Evolutionary conservation across 768 basidiomycete genomes (phyloP).

Genomic region (Tylopilus cervinicoccineus): DNA sequence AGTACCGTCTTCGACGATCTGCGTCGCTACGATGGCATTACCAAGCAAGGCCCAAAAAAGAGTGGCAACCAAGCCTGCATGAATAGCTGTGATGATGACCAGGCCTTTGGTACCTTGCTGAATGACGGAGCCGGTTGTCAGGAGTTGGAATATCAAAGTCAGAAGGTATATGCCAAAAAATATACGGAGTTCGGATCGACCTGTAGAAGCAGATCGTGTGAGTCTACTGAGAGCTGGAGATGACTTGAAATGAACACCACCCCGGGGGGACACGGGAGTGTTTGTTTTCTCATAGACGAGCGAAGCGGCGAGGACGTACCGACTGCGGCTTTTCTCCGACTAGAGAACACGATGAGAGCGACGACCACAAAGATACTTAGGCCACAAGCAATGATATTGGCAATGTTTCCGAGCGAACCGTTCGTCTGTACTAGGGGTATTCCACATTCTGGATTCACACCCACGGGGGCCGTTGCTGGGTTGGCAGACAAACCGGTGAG

Average conservation of each 20-base stretch:
- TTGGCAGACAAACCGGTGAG: constrained; percentile 43
- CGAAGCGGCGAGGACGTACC: constrained; percentile 45
- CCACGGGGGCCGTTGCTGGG: constrained; percentile 62
- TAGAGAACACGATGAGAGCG: constrained; percentile 52
- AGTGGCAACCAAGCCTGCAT: constrained; percentile 71
- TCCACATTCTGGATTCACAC: constrained; percentile 78
- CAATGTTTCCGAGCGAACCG: constrained; percentile 74
- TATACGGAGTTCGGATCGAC: constrained; percentile 65
- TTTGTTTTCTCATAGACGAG: neutral
- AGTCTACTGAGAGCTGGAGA: neutral
- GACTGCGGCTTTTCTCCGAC: constrained; percentile 81
- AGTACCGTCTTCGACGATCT: constrained; percentile 90
- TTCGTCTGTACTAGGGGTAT: constrained; percentile 59
- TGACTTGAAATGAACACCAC: neutral
- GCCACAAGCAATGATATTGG: constrained; percentile 81
- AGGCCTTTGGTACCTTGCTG: constrained; percentile 72
- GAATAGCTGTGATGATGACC: constrained; percentile 69
- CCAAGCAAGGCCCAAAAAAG: constrained; percentile 78
- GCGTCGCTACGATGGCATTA: constrained; percentile 78
- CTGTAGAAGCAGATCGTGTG: constrained; percentile 28
- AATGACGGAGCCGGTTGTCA: constrained; percentile 77
- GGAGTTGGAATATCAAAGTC: constrained; percentile 73
- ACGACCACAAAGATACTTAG: constrained; percentile 61
- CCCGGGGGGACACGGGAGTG: neutral
- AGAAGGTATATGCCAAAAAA: constrained; percentile 66